Base-by-base conservation (phyloP, 305 asterid species). In the Striga hermonthica region DNA sequence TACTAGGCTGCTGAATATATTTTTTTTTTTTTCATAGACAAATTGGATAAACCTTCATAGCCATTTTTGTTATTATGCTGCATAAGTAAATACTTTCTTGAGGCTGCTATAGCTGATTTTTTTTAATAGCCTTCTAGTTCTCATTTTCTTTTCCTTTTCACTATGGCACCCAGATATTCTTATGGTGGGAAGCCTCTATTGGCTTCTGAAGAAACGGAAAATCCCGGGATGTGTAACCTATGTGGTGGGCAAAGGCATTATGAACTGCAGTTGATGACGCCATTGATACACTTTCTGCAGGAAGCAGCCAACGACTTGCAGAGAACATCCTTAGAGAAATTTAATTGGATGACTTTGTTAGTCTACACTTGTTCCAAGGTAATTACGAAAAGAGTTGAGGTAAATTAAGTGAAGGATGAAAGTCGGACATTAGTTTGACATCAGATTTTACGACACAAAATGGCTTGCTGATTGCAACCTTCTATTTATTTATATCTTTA, bases 261-360 rank as follows among this genome's bases (percentile, higher is more conserved):
- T 54, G 98, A 89, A 74, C 70, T 89, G 97, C 98, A 92, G 80
- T 68, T 92, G 74, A 87, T 92, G 98, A 85, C 95, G 2, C 89
- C 98, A 5, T 6, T 86, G 63, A 75, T 92, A 69, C 89, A 72
- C 80, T 92, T 87, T 86, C 79, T 87, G 74, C 91, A 80, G 47
- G 87, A 85, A 75, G 84, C 79, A 53, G 76, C 89, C 6, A 68
- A 87, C 63, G 72, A 69, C 57, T 62, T 71, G 70, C 83, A 76
- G 74, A 84, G 64, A 50, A 48, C 8, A 65, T 79, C 66, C 5
- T 43, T 86, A 66, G 88, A 87, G 47, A 87, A 79, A 64, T 68
- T 87, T 78, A 77, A 84, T 67, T 91, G 98, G 98, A 78, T 84
- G 83, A 85, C 88, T 54, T 53, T 84, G 68, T 70, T 91, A 59